Evolutionary conservation across 163 green algal species (phyloP).

Genomic region (Volvox carteri): DNA sequence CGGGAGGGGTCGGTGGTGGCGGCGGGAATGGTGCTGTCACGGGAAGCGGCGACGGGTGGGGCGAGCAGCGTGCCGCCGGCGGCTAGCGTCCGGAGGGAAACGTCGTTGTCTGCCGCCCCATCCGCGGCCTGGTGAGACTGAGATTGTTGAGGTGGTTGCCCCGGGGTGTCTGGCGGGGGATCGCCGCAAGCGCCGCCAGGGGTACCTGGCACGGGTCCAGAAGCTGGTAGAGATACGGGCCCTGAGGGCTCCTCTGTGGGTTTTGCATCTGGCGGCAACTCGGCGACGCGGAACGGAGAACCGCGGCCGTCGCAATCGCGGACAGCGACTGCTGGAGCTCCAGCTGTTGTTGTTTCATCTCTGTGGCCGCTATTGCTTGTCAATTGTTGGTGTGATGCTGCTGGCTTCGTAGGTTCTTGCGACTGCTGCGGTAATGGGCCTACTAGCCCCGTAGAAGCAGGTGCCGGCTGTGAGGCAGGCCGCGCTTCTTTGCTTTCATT

Average conservation of each 20-base stretch:
- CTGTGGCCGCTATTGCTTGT: neutral
- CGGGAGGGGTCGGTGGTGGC: neutral
- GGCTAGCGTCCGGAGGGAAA: neutral
- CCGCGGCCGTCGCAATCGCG: too few relatives aligned
- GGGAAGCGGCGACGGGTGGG: too few relatives aligned
- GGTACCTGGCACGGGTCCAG: neutral
- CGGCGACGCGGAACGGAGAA: too few relatives aligned
- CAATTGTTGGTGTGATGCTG: neutral
- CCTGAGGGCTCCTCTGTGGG: neutral
- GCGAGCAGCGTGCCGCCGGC: slow-evolving; percentile 32
- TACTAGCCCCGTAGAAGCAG: neutral
- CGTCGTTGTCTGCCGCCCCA: neutral
- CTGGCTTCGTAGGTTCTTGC: neutral
- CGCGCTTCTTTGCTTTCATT: slow-evolving; percentile 8
- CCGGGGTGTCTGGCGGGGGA: neutral
- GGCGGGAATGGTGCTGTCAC: neutral
- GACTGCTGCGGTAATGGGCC: neutral
- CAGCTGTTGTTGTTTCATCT: too few relatives aligned
- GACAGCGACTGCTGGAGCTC: too few relatives aligned
- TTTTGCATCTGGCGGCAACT: too few relatives aligned
- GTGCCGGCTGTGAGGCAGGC: slow-evolving; percentile 6
- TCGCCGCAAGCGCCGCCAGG: neutral
- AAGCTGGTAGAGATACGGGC: neutral
- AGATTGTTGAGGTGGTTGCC: too few relatives aligned
- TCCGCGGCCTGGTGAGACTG: too few relatives aligned